Base-by-base conservation (phyloP, 2,329 filamentous ascomycete genomes). In the Paradendryphiella salina region DNA sequence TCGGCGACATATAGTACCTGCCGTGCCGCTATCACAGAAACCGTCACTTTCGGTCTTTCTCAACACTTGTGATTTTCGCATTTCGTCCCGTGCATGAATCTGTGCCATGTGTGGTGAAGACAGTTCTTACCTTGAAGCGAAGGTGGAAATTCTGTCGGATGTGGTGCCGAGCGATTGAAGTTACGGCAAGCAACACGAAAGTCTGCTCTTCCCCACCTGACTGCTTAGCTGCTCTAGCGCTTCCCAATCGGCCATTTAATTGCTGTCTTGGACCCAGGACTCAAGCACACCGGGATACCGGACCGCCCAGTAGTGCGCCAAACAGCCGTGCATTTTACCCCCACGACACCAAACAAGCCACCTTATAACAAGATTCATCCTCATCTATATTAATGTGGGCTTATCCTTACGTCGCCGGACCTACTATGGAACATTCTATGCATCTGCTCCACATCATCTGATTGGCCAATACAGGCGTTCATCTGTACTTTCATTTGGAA, bases 371-470 rank as follows among this genome's bases (percentile, higher is more conserved):
- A 10, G 18, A 15, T 32, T 37, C 5, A 15, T 47, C 46, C 32
- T 50, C 36, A 47, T n/a, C 14, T 57, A 57, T 52, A 62, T 59
- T 59, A 53, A 54, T 17, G 17, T 46, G 49, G 49, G 46, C 43
- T 52, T 54, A 37, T 11, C 31, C 46, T 42, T 40, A 52, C 47
- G 45, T 51, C 46, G 48, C 46, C 40, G 42, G 51, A 33, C 54
- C 37, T 56, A 61, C 52, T 65, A 60, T 65, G 53, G 62, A 65
- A 62, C 28, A 13, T 8, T 6, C 13, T 4, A 32, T 14, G 39
- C n/a, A 29, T 29, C 11, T 33, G 17, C 8, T 9, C 13, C 17
- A 28, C 28, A 17, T 33, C 5, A n/a, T 17, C n/a, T 21, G 28
- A 21, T 42, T 8, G 29, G 29, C 39, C 20, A 33, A n/a, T 17